phyloP scores from a whole-genome alignment of 768 basidiomycete genomes.

The Auricularia sp. region DNA sequence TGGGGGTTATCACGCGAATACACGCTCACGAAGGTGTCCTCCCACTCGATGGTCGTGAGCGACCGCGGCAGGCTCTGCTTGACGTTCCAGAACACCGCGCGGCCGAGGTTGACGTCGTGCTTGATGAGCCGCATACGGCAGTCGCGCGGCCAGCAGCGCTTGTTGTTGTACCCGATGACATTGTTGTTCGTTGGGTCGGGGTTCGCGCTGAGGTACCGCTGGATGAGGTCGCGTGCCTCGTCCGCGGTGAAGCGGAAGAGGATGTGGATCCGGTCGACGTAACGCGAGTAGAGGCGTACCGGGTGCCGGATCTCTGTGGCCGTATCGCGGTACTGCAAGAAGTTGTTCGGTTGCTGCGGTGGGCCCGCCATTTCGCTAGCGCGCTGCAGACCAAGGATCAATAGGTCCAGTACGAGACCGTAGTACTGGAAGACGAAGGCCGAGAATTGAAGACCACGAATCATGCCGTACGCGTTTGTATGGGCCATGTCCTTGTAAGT shows the following conservation, averaged over 20 bases:
- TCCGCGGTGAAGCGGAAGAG: slow-evolving; percentile 97
- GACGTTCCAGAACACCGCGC: slow-evolving; percentile 99
- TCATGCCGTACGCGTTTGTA: slow-evolving; percentile 93
- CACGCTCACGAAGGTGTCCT: slow-evolving; percentile 93
- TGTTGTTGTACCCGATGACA: slow-evolving; percentile 98
- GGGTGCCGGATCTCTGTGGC: slow-evolving; percentile 94
- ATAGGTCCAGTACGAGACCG: slow-evolving; percentile 87
- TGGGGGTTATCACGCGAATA: slow-evolving; percentile 98
- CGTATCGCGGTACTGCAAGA: slow-evolving; percentile 93
- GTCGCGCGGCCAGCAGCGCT: slow-evolving; percentile 98
- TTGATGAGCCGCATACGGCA: slow-evolving; percentile 99
- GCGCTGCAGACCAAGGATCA: slow-evolving; percentile 93
- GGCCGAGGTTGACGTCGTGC: slow-evolving; percentile 96
- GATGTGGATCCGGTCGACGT: slow-evolving; percentile 90
- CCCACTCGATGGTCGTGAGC: slow-evolving; percentile 98
- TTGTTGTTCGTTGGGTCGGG: slow-evolving; percentile 99
- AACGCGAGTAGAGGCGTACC: slow-evolving; percentile 95
- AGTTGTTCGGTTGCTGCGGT: slow-evolving; percentile 95
- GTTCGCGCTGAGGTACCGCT: slow-evolving; percentile 93
- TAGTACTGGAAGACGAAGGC: slow-evolving; percentile 99
- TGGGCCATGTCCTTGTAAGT: slow-evolving; percentile 99
- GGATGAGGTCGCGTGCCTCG: slow-evolving; percentile 93
- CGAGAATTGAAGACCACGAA: slow-evolving; percentile 96
- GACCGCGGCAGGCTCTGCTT: slow-evolving; percentile 94
- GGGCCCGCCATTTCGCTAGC: slow-evolving; percentile 99